Evolutionary conservation across 2,329 filamentous ascomycete species (phyloP), one percentile per base, ranked within the genome.

Genomic region (Lachnum nothofagi): DNA sequence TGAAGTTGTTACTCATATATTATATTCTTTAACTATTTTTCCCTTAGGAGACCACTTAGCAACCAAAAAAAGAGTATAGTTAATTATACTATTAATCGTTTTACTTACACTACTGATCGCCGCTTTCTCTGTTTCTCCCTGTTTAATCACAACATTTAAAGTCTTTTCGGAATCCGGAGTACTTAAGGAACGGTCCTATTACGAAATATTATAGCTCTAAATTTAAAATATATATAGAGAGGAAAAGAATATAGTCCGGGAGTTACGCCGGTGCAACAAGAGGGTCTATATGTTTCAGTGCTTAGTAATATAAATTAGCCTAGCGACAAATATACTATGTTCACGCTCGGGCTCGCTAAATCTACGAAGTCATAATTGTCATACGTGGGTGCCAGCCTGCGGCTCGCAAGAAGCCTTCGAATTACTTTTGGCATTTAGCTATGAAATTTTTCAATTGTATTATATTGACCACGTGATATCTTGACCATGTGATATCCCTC

Each of bases 251-350:
- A 34, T 34, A 16, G n/a, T 16, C 31, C n/a, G n/a, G 31, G 31
- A 34, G 31, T 34, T 34, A 8, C 31, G 7, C 31, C n/a, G 31
- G n/a, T 34, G 31, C 23, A 19, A 27, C 10, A 22, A 42, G 39
- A 42, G 39, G 39, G 39, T 6, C 39, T 22, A 42, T 19, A 42
- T 42, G 39, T 42, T 34, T 34, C n/a, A 16, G 31, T 39, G 37
- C 37, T 39, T 39, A 39, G 5, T 39, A 39, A 39, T 19, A 17
- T 27, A n/a, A 22, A 42, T 42, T 42, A 42, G 23, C 39, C 39
- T 24, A 27, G 39, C 16, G 10, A 14, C 19, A n/a, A 27, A 25
- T 42, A 42, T 42, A 27, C 39, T 42, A 42, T 42, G 9, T 40
- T 40, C 23, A 42, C 20, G 23, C 23, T 22, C 39, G 20, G 39